These are phyloP conservation scores for Durio zibethinus DNA, from an alignment of 345 rosid species.

Conservation along the genomic window DNA sequence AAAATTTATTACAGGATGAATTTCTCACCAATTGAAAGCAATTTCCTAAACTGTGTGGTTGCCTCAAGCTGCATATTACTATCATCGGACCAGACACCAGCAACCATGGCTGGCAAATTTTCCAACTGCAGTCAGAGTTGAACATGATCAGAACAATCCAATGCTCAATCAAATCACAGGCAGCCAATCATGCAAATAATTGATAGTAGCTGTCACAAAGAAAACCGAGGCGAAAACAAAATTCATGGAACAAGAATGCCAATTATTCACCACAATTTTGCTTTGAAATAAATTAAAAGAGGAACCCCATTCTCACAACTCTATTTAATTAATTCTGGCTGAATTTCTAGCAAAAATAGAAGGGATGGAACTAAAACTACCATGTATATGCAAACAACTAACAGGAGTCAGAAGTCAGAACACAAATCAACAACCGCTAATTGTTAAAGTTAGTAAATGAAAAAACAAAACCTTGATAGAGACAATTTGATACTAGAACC, in stretches of 20 bases:
- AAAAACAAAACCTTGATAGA: neutral
- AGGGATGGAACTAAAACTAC: neutral
- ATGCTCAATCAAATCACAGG: neutral
- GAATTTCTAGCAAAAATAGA: neutral
- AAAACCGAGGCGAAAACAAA: neutral
- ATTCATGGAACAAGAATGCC: neutral
- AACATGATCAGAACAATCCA: neutral
- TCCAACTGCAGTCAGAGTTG: constrained; percentile 36
- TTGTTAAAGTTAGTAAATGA: neutral
- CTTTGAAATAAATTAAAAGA: too few species aligned
- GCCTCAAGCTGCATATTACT: constrained; percentile 38
- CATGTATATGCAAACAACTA: neutral
- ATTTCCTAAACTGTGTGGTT: constrained; percentile 39
- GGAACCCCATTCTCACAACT: neutral
- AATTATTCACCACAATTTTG: neutral
- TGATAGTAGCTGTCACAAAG: neutral
- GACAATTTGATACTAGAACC: neutral
- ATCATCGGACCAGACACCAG: constrained; percentile 43
- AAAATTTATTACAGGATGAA: neutral
- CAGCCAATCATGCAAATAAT: neutral
- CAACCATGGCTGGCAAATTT: constrained; percentile 35
- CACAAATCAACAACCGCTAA: neutral
- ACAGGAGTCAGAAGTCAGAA: neutral
- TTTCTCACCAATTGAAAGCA: constrained; percentile 48
- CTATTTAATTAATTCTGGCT: neutral